These are phyloP conservation scores for Hsuehochloa calcarea DNA, from an alignment of 176 grass and related monocot species.

Conservation along the genomic window DNA sequence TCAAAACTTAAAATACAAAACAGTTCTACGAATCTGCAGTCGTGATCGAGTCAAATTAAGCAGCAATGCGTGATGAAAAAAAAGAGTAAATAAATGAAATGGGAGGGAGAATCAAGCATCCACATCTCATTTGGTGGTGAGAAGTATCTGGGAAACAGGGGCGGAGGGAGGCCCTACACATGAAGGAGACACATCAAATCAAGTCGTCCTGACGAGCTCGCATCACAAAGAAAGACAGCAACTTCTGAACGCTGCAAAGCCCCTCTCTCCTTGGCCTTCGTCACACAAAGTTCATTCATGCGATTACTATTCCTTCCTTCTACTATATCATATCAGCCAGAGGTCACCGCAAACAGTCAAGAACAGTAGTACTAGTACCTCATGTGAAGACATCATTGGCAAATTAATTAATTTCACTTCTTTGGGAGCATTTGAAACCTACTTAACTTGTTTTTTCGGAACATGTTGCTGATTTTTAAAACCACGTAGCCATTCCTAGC, in stretches of 20 bases:
- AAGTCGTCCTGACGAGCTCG: background rate
- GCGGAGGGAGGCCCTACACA: background rate
- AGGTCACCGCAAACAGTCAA: background rate
- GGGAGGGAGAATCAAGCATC: background rate
- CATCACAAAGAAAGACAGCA: background rate
- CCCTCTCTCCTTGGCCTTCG: too few species aligned
- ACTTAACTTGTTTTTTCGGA: too few species aligned
- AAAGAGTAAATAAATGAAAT: too few species aligned
- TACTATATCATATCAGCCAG: too few species aligned
- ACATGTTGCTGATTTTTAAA: background rate
- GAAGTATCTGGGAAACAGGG: background rate
- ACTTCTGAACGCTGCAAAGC: slow-evolving; percentile 15
- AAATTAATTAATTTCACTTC: background rate
- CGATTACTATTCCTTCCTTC: too few species aligned
- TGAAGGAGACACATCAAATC: background rate
- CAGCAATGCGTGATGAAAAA: background rate
- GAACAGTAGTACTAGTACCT: background rate
- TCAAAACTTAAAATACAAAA: too few species aligned
- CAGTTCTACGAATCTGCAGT: background rate
- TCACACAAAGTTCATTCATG: background rate
- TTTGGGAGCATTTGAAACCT: background rate
- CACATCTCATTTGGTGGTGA: background rate
- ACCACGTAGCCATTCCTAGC: too few species aligned
- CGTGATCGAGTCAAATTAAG: background rate
- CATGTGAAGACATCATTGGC: background rate